phyloP scores from a whole-genome alignment of 2,329 filamentous ascomycete species.

The Setomelanomma holmii region DNA sequence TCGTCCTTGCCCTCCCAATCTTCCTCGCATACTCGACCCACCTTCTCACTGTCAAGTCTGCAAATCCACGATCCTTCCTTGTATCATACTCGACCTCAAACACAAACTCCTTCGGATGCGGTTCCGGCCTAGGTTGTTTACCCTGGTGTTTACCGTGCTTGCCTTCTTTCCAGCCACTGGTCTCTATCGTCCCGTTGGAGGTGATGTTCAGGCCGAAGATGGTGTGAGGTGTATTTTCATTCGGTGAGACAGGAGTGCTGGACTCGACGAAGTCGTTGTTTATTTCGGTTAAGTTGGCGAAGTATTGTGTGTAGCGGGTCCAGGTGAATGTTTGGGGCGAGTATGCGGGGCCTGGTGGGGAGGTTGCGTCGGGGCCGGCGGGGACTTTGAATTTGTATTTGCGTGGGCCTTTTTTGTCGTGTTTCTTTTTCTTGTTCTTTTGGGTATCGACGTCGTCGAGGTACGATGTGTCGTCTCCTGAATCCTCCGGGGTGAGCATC shows the following conservation, averaged over 20 bases:
- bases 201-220: slow-evolving; percentile 40
- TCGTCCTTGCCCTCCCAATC: slow-evolving; percentile 66
- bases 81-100: slow-evolving; percentile 91
- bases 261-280: slow-evolving; percentile 70
- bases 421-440: slow-evolving; percentile 60
- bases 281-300: slow-evolving; percentile 88
- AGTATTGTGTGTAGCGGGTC: slow-evolving; percentile 87
- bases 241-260: slow-evolving; percentile 4
- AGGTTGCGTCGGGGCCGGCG: slow-evolving; percentile 71
- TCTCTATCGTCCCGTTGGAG: slow-evolving; percentile 31
- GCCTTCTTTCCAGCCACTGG: slow-evolving; percentile 66
- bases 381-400: slow-evolving; percentile 64
- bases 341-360: slow-evolving; percentile 87
- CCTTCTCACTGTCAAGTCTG: slow-evolving; percentile 84
- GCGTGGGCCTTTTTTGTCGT: slow-evolving; percentile 38
- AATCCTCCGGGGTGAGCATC: slow-evolving; percentile 11
- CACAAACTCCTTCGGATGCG: slow-evolving; percentile 68
- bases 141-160: slow-evolving; percentile 67
- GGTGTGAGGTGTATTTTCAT: slow-evolving; percentile 15
- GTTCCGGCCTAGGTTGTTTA: slow-evolving; percentile 56
- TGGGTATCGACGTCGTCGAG: slow-evolving; percentile 53
- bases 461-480: slow-evolving; percentile 42
- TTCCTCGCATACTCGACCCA: slow-evolving; percentile 80
- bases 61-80: slow-evolving; percentile 75
- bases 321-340: slow-evolving; percentile 82